A percentile compares a stretch with the other conserved stretches of the same genome.
Conservation (phyloP, 2,329 filamentous ascomycete genomes). For the Fusarium xyrophilum region DNA sequence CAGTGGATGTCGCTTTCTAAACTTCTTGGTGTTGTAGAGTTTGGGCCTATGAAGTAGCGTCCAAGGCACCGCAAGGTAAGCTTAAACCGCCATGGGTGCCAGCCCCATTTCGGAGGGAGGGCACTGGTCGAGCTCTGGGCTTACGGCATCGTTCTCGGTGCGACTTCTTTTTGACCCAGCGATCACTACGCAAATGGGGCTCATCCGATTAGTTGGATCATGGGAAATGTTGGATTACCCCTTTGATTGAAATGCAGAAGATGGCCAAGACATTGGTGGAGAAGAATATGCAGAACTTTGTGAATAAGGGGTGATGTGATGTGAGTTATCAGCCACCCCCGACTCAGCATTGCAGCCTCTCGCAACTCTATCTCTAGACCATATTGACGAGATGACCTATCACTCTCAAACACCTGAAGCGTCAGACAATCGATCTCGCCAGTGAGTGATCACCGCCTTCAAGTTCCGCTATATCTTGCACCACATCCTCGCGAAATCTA, state of each 20-base stretch:
- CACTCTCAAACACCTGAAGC: not conserved
- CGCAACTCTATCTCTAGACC: not conserved
- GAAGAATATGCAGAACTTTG: slow-evolving; percentile 3
- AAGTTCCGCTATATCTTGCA: not conserved
- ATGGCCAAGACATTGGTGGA: slow-evolving; percentile 17
- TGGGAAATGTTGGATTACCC: not conserved
- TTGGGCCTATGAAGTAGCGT: slow-evolving; percentile 35
- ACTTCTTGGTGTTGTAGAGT: slow-evolving; percentile 19
- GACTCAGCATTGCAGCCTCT: not conserved
- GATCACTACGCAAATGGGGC: slow-evolving; percentile 23
- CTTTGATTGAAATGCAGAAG: slow-evolving; percentile 8
- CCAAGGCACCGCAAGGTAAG: slow-evolving; percentile 38
- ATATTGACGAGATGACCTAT: not conserved
- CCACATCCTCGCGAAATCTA: not conserved
- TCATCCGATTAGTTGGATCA: not conserved
- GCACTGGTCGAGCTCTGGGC: slow-evolving; percentile 2
- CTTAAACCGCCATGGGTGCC: slow-evolving; percentile 33
- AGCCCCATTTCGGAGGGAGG: not conserved
- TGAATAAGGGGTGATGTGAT: slow-evolving; percentile 4
- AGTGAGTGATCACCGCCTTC: not conserved
- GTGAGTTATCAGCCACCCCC: not conserved
- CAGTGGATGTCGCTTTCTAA: not conserved
- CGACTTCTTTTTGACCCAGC: slow-evolving; percentile 19
- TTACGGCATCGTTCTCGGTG: slow-evolving; percentile 38
- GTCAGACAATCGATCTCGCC: not conserved